These are phyloP conservation scores for Sclerotinia spermophila DNA, from an alignment of 2,329 filamentous ascomycete genomes.

Conservation along the genomic window DNA sequence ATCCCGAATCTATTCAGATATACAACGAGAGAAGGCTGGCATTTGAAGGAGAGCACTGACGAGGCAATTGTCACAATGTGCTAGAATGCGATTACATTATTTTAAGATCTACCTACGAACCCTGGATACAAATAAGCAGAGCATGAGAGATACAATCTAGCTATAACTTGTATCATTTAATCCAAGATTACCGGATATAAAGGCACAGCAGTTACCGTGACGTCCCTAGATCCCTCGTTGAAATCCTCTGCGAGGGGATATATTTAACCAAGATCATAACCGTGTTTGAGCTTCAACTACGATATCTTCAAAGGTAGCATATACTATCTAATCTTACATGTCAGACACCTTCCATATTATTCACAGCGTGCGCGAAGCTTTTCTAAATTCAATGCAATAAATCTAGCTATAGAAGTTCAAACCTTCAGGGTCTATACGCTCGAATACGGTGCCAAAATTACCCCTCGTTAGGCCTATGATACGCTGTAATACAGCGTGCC, in stretches of 20 bases:
- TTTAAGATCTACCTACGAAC: rapidly evolving
- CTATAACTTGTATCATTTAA: not conserved
- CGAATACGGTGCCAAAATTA: not conserved
- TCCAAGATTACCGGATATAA: not conserved
- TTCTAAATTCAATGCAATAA: not conserved
- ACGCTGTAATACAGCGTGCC: not conserved
- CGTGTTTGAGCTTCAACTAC: not conserved
- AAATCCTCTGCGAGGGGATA: too few species aligned
- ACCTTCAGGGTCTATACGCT: not conserved
- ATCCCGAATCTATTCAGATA: rapidly evolving
- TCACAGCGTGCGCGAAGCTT: rapidly evolving
- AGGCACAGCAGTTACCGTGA: not conserved
- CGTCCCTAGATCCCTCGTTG: too few species aligned
- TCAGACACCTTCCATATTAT: not conserved
- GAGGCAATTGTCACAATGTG: rapidly evolving
- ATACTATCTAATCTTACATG: not conserved
- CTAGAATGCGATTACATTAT: not conserved
- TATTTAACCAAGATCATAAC: not conserved
- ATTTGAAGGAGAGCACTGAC: too few species aligned
- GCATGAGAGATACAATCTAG: not conserved
- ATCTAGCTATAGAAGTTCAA: not conserved
- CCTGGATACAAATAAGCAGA: too few species aligned
- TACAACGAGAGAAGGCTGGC: not conserved
- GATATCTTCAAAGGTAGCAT: not conserved
- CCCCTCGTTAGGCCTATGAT: not conserved